Base-by-base conservation (phyloP, 805 yeast species). In the Pichia cabralensis region DNA sequence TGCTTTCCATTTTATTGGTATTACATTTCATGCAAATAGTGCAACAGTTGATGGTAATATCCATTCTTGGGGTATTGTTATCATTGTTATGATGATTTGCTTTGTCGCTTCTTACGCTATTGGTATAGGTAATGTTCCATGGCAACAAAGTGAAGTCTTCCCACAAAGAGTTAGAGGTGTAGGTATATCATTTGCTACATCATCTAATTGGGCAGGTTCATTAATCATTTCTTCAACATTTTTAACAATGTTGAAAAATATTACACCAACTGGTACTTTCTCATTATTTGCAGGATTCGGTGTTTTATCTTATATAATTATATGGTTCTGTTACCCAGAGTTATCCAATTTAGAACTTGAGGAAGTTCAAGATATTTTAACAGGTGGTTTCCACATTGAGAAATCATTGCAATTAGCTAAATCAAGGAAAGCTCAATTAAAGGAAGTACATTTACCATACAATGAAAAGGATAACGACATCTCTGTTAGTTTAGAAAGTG, bases 141-240 rank as follows among this genome's bases (percentile, higher is more conserved):
- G 98, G 98, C 95, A 89, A 55, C 96, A 92, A 54, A 80, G 89
- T 38, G 98, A 89, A 60, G 64, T 89, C 52, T 86, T 92, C 63
- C 92, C 96, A 23, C 95, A 88, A 67, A 73, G 76, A 42, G 96
- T 89, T 22, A 76, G 98, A 56, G 94, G 95, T 39, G 69, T 85
- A 30, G 97, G 97, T 41, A 77, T 86, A 8, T 83, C 95, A 39
- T 79, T 74, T 50, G 86, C 96, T 2, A 84, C 96, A 10, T 89
- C 92, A 12, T 77, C 88, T 28, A 89, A 89, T 63, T 89, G 98
- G 98, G 74, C 85, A 6, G 97, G 97, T 33, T 85, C 95, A 17
- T 64, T 89, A 48, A 80, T 83, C 27, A 84, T 92, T 53, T 83
- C 96, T 1, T 73, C 95, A 3, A 82, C 96, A 0, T 89, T 88